Conservation (phyloP, 2,329 filamentous ascomycete genomes). For the Fusarium bulbicola region DNA sequence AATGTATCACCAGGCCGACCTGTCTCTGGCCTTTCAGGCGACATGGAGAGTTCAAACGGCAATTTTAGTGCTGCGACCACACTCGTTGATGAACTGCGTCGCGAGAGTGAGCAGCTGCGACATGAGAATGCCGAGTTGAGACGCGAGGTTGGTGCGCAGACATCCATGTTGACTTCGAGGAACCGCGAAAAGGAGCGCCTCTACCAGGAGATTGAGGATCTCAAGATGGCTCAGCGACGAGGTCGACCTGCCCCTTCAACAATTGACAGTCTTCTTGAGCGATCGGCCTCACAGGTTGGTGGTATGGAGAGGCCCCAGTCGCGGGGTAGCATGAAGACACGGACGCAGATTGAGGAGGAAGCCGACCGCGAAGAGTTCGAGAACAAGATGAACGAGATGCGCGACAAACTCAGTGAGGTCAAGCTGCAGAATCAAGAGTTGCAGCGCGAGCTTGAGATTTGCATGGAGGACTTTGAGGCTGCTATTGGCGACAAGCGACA, state of each 20-base stretch:
- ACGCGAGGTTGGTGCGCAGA: constrained; percentile 92
- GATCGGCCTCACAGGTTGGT: constrained; percentile 87
- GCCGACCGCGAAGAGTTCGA: constrained; percentile 87
- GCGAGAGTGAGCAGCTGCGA: constrained; percentile 77
- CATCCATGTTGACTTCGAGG: constrained; percentile 95
- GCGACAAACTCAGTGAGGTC: constrained; percentile 86
- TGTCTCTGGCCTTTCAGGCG: constrained; percentile 59
- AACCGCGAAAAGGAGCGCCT: constrained; percentile 95
- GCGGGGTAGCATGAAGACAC: constrained; percentile 73
- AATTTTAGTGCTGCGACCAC: constrained; percentile 69
- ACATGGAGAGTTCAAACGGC: constrained; percentile 60
- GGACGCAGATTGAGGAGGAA: constrained; percentile 72
- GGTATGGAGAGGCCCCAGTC: constrained; percentile 76
- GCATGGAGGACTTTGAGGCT: constrained; percentile 80
- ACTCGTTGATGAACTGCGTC: constrained; percentile 78
- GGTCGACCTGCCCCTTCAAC: constrained; percentile 70
- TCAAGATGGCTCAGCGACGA: constrained; percentile 87
- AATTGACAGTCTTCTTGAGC: constrained; percentile 90
- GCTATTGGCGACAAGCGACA: constrained; percentile 71
- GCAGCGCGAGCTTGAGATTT: constrained; percentile 81
- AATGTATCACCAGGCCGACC: constrained; percentile 60
- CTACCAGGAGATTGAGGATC: constrained; percentile 95
- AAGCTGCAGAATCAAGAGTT: constrained; percentile 92
- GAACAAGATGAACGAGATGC: constrained; percentile 80
- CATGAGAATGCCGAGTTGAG: constrained; percentile 93